Evolutionary conservation across 2,329 filamentous ascomycete species (phyloP), one percentile per base, ranked within the genome.

Genomic region (Apiospora sp.): DNA sequence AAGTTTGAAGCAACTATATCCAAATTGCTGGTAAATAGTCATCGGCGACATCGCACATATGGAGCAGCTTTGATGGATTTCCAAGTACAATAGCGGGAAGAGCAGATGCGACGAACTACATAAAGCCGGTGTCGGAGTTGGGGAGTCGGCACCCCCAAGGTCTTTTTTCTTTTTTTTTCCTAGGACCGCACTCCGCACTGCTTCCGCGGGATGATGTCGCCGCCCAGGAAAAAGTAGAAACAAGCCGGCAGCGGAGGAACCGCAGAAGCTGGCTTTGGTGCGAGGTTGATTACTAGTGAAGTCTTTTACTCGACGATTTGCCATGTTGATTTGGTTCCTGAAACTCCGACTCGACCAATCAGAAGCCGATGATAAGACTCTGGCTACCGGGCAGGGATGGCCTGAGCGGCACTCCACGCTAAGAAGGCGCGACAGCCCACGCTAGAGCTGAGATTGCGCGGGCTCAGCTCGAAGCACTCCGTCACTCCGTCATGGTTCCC

Each of bases 281-380:
- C 8, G 58, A 64, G 34, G 58, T 64, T 41, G 34, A 64, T 19
- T 3, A 37, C 58, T n/a, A 24, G 8, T n/a, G 34, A 64, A 64
- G 49, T 27, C 49, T 41, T 19, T 64, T 64, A 64, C 16, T 7
- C 34, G 58, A 64, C 58, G 30, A 64, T 64, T 64, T 64, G 58
- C 58, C 58, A 64, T 64, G 34, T 41, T 64, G 58, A 64, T 64
- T 64, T 64, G 58, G 10, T 41, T 64, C 58, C 58, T 64, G 58
- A 64, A 64, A 64, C 58, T 64, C 58, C 19, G 22, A 19, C 58
- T 64, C 34, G 34, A 64, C 58, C 34, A 64, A 64, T 64, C 58
- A 64, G 34, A 64, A 41, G 58, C 8, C 58, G 30, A 13, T 64
- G 58, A 64, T 64, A 64, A 64, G 58, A 13, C 19, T 41, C 19